phyloP scores from a whole-genome alignment of 768 basidiomycete genomes.

The Boletus fagicola region DNA sequence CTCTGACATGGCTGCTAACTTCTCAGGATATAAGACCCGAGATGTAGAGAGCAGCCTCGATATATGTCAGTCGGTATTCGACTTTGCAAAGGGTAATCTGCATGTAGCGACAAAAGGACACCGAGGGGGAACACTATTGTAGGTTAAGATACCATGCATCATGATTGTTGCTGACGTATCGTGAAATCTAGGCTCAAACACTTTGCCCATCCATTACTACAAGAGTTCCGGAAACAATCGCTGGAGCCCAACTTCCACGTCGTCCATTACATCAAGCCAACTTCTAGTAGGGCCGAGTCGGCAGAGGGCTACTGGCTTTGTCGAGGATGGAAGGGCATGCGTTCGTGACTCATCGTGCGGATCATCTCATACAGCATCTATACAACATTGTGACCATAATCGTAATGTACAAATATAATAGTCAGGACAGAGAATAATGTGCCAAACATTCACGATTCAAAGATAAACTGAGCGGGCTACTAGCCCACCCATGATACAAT shows the following conservation, averaged over 20 bases:
- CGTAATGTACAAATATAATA: constrained; percentile 21
- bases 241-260: constrained; percentile 63
- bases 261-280: constrained; percentile 75
- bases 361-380: background rate
- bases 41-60: constrained; percentile 71
- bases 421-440: constrained; percentile 1
- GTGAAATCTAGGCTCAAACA: constrained; percentile 66
- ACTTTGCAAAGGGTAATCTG: constrained; percentile 59
- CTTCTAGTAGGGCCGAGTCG: constrained; percentile 74
- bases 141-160: constrained; percentile 15
- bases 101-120: constrained; percentile 47
- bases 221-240: constrained; percentile 57
- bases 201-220: constrained; percentile 71
- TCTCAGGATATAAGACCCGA: constrained; percentile 61
- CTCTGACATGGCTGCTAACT: constrained; percentile 89
- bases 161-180: background rate
- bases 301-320: constrained; percentile 88
- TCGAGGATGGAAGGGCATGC: constrained; percentile 55
- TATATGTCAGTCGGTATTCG: constrained; percentile 71
- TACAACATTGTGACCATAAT: constrained; percentile 2
- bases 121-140: constrained; percentile 49
- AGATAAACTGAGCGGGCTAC: background rate
- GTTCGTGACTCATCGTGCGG: background rate
- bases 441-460: background rate
- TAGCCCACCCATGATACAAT: background rate